phyloP scores from a whole-genome alignment of 2,329 filamentous ascomycete species.

The Grosmannia penicillata region DNA sequence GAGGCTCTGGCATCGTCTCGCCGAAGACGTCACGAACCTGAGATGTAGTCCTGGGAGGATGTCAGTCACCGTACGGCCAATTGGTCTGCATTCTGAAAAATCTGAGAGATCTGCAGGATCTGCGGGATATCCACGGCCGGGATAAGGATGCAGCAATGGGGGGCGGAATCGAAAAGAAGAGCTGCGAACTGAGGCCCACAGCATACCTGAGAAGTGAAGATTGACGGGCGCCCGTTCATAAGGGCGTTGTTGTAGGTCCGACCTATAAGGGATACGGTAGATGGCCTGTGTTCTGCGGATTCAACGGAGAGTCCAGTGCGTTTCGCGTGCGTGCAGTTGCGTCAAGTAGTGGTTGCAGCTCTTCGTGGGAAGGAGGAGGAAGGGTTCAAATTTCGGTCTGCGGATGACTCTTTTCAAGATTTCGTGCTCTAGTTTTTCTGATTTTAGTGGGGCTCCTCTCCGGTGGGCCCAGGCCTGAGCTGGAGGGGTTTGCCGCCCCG shows the following conservation, averaged over 20 bases:
- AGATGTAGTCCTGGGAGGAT: slow-evolving; percentile 4
- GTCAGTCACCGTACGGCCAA: too few relatives aligned
- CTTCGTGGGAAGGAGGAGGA: neutral
- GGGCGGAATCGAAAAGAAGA: neutral
- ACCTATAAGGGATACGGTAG: too few relatives aligned
- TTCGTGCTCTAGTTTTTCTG: neutral
- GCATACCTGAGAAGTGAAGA: slow-evolving; percentile 80
- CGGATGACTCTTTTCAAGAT: slow-evolving; percentile 8
- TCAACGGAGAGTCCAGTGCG: neutral
- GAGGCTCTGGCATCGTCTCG: too few relatives aligned
- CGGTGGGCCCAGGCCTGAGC: too few relatives aligned
- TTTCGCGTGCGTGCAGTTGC: neutral
- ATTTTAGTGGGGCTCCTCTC: neutral
- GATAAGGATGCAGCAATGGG: neutral
- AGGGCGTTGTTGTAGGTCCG: slow-evolving; percentile 51
- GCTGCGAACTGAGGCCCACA: too few relatives aligned
- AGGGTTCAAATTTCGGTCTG: slow-evolving; percentile 10
- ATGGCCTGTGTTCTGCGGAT: neutral
- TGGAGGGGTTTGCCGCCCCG: neutral
- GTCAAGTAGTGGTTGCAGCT: too few relatives aligned
- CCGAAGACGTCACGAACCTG: neutral
- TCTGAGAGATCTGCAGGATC: neutral
- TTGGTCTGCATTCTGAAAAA: neutral
- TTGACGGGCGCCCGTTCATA: slow-evolving; percentile 75
- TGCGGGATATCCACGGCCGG: neutral